Percentiles rank a stretch among this genome's conserved stretches.
These are phyloP conservation scores for Bretziella fagacearum DNA, from an alignment of 2,329 filamentous ascomycete species.

Conservation along the genomic window DNA sequence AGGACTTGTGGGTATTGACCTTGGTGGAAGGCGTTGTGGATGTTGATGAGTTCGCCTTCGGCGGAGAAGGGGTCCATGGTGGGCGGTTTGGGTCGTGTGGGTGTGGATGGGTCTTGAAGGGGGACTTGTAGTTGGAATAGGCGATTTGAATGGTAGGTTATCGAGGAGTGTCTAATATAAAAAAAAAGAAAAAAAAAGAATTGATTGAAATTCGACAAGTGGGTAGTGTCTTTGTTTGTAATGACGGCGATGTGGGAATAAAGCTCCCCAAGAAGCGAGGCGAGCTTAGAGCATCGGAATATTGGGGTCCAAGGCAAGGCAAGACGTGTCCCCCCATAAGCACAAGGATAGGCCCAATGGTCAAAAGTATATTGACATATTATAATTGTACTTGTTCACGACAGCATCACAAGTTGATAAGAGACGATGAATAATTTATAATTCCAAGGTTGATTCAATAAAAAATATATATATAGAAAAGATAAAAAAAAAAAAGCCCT, in stretches of 20 bases:
- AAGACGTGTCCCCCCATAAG: slow-evolving; percentile 11
- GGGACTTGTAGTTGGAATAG: slow-evolving; percentile 15
- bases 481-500: no score
- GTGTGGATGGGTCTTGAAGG: slow-evolving; percentile 1
- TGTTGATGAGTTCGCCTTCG: slow-evolving; percentile 55
- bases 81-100: slow-evolving; percentile 17
- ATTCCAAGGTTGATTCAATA: no score
- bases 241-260: background rate
- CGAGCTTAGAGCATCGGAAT: slow-evolving; percentile 3
- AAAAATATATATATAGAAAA: no score
- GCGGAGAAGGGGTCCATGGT: slow-evolving; percentile 53
- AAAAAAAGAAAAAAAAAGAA: background rate
- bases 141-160: background rate
- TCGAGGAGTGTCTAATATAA: no score
- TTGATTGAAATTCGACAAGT: background rate
- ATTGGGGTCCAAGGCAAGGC: slow-evolving; percentile 10
- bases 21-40: slow-evolving; percentile 54
- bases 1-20: slow-evolving; percentile 77
- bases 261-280: background rate
- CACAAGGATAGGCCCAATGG: background rate
- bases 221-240: background rate
- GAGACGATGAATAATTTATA: no score
- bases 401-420: no score
- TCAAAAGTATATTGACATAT: slow-evolving; percentile 1
- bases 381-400: background rate